Percentiles rank a stretch among this genome's conserved stretches.
phyloP scores from a whole-genome alignment of 2,329 filamentous ascomycete genomes.

The Aspergillus sp. region DNA sequence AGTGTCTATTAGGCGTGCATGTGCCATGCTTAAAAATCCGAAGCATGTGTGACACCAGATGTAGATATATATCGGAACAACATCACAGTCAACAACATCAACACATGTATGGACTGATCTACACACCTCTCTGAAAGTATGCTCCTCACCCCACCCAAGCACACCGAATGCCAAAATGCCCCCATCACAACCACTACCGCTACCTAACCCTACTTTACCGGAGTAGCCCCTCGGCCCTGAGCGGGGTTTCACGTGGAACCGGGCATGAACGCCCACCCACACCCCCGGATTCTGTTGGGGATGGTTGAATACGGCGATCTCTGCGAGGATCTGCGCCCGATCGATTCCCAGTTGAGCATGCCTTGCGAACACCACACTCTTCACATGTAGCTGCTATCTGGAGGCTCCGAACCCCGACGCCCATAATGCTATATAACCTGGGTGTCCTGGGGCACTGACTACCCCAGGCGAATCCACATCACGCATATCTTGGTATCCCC shows the following conservation, averaged over 20 bases:
- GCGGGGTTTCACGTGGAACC: neutral
- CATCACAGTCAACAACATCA: neutral
- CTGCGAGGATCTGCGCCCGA: neutral
- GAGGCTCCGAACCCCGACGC: neutral
- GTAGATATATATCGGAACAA: neutral
- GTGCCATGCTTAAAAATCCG: too few species aligned
- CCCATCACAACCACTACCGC: too few species aligned
- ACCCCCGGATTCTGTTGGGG: neutral
- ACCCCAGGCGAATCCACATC: neutral
- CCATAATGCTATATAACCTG: neutral
- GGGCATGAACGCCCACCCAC: neutral
- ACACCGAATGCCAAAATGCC: too few species aligned
- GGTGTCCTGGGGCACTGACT: neutral
- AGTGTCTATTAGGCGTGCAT: too few species aligned
- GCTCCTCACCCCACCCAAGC: neutral
- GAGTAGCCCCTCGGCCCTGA: neutral
- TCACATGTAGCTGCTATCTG: neutral
- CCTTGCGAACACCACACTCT: neutral
- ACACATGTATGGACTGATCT: neutral
- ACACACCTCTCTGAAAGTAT: neutral
- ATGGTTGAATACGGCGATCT: neutral
- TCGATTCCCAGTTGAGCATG: neutral
- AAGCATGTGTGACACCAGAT: neutral
- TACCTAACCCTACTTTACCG: too few species aligned
- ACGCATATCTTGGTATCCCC: neutral